Evolutionary conservation across 2,329 filamentous ascomycete genomes (phyloP).

Genomic region (Camillea tinctor): DNA sequence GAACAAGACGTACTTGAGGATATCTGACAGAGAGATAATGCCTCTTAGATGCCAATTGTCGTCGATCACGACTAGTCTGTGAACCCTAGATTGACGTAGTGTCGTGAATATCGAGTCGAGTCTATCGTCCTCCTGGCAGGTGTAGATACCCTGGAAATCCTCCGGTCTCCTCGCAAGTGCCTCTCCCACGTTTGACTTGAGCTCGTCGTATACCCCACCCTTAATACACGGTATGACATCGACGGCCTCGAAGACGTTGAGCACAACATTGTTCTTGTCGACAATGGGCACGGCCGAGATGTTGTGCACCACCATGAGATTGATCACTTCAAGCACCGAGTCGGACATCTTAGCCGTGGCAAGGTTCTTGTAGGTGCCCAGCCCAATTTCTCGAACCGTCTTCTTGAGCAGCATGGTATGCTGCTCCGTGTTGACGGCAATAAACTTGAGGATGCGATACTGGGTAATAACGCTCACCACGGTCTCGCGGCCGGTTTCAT

Average conservation of each 20-base stretch:
- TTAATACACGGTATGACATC: slow-evolving; percentile 97
- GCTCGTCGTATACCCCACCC: slow-evolving; percentile 86
- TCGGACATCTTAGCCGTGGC: slow-evolving; percentile 85
- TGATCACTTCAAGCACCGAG: slow-evolving; percentile 90
- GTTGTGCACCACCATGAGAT: slow-evolving; percentile 86
- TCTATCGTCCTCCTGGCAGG: slow-evolving; percentile 86
- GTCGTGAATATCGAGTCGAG: slow-evolving; percentile 97
- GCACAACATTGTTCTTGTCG: slow-evolving; percentile 71
- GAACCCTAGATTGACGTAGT: slow-evolving; percentile 89
- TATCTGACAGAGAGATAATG: slow-evolving; percentile 91
- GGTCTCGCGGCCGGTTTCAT: slow-evolving; percentile 88
- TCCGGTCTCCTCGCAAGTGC: slow-evolving; percentile 83
- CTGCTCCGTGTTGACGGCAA: slow-evolving; percentile 84
- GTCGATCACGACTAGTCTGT: slow-evolving; percentile 89
- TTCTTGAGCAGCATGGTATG: slow-evolving; percentile 89
- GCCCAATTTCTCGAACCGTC: slow-evolving; percentile 75
- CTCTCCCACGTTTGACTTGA: slow-evolving; percentile 82
- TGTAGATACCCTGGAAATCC: slow-evolving; percentile 95
- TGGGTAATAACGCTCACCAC: slow-evolving; percentile 97
- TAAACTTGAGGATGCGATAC: slow-evolving; percentile 97
- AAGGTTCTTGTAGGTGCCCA: slow-evolving; percentile 82
- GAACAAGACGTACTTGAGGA: slow-evolving; percentile 89
- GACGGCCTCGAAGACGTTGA: slow-evolving; percentile 97
- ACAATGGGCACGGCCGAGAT: slow-evolving; percentile 95
- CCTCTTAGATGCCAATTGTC: slow-evolving; percentile 83